Base-by-base conservation (phyloP, 208 protist species). In the Crithidia sp. region DNA sequence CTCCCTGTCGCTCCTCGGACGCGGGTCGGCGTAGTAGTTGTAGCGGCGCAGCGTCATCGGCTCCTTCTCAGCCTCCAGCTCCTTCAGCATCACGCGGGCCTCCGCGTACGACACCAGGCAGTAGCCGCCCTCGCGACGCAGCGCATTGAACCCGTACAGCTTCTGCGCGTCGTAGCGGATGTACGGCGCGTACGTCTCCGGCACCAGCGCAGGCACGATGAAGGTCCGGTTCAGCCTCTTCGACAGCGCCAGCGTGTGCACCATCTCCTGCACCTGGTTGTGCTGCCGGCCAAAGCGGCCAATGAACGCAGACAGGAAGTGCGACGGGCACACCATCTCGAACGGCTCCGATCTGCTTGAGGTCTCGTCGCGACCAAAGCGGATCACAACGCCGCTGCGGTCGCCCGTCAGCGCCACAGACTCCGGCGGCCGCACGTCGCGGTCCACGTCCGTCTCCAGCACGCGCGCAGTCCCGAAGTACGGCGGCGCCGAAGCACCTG, bases 81-180 rank as follows among this genome's bases (percentile, higher is more conserved):
- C 40, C 14, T 43, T 56, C 50, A 75, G 53, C 55, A 68, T 40
- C 7, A 36, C 19, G 5, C 61, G 70, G 28, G 53, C 70, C 61
- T 75, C 61, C 36, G 70, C 53, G 36, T 75, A 75, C 9, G 70
- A 49, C 61, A 68, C 37, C 8, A 55, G 8, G 36, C 70, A 75
- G 53, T 75, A 75, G 6, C 14, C 7, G 36, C 61, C 61, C 14
- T 75, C 55, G 41, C 61, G 61, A 13, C 70, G 70, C 17, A 68
- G 70, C 40, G 70, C n/a, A 19, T 75, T 75, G 59, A 64, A 75
- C 2, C 70, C 70, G 44, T 68, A 75, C 37, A 75, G 3, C 40
- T 37, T 45, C 59, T 75, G 50, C 37, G 70, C 50, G 17, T 37
- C 45, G 41, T 61, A 41, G 17, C 56, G 63, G 28, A 75, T 10